Evolutionary conservation across 129 eudicot genomes (phyloP).

Genomic region (Flaveria robusta): DNA sequence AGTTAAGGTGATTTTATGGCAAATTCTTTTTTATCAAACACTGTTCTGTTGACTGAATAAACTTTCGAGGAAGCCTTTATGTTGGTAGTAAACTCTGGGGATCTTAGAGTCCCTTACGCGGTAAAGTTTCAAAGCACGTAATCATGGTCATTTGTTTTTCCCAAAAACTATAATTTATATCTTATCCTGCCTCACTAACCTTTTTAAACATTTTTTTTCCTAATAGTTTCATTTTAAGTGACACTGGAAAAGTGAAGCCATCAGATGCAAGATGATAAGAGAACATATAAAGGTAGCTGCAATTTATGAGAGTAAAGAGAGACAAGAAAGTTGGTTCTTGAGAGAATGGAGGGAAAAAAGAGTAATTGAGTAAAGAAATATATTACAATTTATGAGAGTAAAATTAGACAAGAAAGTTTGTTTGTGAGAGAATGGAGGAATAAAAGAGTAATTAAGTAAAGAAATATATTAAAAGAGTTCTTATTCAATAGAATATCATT

Average conservation of each 20-base stretch:
- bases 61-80: not conserved
- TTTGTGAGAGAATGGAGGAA: not conserved
- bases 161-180: not conserved
- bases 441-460: too few species aligned
- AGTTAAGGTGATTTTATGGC: not conserved
- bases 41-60: not conserved
- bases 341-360: not conserved
- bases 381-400: constrained; percentile 10
- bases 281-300: constrained; percentile 3
- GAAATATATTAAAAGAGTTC: not conserved
- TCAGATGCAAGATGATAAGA: constrained; percentile 1
- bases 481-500: constrained; percentile 9
- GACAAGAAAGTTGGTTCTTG: constrained; percentile 1
- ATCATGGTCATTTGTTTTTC: not conserved
- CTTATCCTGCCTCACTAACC: constrained; percentile 10
- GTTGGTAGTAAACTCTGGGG: not conserved
- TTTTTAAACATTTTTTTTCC: constrained; percentile 3
- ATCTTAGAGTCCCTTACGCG: not conserved
- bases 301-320: constrained; percentile 10
- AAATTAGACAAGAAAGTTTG: constrained; percentile 5
- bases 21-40: not conserved
- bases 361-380: not conserved
- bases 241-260: not conserved
- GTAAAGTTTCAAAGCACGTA: not conserved
- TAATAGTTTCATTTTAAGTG: not conserved